These are phyloP conservation scores for Mucor velutinosus DNA, from an alignment of 371 early-diverging fungal genomes.

Conservation along the genomic window DNA sequence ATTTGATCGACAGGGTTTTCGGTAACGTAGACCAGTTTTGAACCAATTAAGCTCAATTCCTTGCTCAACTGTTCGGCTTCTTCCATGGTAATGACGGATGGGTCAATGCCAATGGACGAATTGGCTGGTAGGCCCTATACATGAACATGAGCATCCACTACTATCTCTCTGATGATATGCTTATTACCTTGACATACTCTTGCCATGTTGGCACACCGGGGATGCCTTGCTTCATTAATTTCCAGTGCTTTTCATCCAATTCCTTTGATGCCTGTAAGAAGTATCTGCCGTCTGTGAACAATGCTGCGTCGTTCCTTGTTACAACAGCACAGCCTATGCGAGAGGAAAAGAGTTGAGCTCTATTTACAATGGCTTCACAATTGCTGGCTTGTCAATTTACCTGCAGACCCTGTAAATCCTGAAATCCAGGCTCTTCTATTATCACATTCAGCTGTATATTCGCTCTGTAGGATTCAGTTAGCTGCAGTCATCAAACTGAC, in stretches of 20 bases:
- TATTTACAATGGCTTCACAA: not conserved
- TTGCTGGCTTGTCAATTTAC: constrained; percentile 29
- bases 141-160: constrained; percentile 25
- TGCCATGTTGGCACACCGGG: constrained; percentile 86
- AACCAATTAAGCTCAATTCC: constrained; percentile 25
- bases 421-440: constrained; percentile 86
- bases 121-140: constrained; percentile 58
- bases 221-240: constrained; percentile 89
- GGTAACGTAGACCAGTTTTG: constrained; percentile 54
- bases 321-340: constrained; percentile 76
- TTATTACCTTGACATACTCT: constrained; percentile 75
- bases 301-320: constrained; percentile 68
- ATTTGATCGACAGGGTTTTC: constrained; percentile 78
- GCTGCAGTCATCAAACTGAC: not conserved
- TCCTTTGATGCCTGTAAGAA: constrained; percentile 96
- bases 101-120: constrained; percentile 81
- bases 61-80: constrained; percentile 13
- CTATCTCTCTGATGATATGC: not conserved
- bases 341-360: not conserved
- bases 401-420: constrained; percentile 97
- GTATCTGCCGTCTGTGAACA: constrained; percentile 99
- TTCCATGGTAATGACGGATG: constrained; percentile 64
- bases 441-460: constrained; percentile 92
- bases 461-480: constrained; percentile 65
- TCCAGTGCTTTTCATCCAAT: constrained; percentile 82